Evolutionary conservation across 805 yeast species (phyloP).

Genomic region (Metschnikowia peoriensis): DNA sequence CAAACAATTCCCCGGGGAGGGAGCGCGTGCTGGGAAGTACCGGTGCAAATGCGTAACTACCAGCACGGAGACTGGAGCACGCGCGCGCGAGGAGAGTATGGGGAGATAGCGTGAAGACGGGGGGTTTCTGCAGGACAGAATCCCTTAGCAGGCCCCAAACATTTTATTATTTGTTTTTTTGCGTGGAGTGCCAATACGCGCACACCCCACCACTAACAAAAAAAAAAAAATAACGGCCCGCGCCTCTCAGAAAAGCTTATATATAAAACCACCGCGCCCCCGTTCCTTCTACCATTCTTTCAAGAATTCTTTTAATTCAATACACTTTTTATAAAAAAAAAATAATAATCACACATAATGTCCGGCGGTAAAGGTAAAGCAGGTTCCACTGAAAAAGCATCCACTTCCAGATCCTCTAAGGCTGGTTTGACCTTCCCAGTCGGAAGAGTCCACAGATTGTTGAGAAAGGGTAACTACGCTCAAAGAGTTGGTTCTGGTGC

Average conservation of each 20-base stretch:
- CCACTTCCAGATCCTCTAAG: constrained; percentile 49
- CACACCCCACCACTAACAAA: no score
- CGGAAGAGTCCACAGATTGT: constrained; percentile 51
- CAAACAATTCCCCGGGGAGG: neutral
- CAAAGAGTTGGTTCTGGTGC: constrained; percentile 55
- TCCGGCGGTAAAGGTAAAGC: constrained; percentile 39
- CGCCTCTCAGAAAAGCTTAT: constrained; percentile 7
- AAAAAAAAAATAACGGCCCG: no score
- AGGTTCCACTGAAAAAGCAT: constrained; percentile 46
- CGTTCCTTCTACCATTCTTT: constrained; percentile 3
- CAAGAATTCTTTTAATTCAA: no score
- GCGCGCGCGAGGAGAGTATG: constrained; percentile 12
- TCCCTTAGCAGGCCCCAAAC: no score
- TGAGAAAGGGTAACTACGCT: constrained; percentile 51
- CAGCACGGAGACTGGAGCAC: constrained; percentile 1
- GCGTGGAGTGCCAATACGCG: no score
- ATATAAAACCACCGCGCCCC: constrained; percentile 11
- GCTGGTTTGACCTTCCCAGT: constrained; percentile 52
- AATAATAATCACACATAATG: constrained; percentile 16
- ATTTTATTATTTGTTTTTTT: no score
- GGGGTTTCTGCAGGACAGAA: neutral
- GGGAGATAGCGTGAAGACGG: constrained; percentile 13
- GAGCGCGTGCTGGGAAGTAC: constrained; percentile 1
- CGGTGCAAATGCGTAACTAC: constrained; percentile 8
- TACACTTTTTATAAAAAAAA: neutral